Base-by-base conservation (phyloP, 2,329 filamentous ascomycete species). In the Rhytidhysteron rufulum region DNA sequence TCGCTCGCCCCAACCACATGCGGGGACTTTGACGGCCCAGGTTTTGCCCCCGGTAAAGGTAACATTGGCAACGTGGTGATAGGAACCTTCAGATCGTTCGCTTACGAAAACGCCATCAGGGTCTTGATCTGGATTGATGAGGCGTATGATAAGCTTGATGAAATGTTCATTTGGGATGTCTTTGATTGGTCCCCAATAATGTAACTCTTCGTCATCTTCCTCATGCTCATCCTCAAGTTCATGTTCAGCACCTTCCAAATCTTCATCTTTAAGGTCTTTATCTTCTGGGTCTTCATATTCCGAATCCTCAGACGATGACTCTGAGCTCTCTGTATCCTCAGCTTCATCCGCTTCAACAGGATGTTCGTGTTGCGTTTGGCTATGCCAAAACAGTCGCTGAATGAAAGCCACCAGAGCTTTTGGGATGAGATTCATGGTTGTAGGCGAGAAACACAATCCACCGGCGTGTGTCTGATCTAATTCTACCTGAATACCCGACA, bases 11-110 rank as follows among this genome's bases (percentile, higher is more conserved):
- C 32, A 27, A 9, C 25, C 41, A 11, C 31, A 24, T 8, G 36
- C 41, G 7, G 41, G 41, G 3, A 37, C 37, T 4, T 33, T 36
- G 11, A 43, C 20, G 13, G 31, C 34, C n/a, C 39, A 15, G 22
- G 35, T 43, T 8, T 34, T 2, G n/a, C 19, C 32, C 9, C 32
- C 25, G 16, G 16, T n/a, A 11, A 39, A 40, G n/a, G 38, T 13
- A 5, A 43, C 4, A 15, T 40, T 13, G 32, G 24, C 38, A n/a
- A 43, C 32, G 10, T 20, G 17, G 19, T 32, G 38, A 19, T 43
- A 35, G 4, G 10, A 13, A 18, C 41, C 41, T 15, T 31, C 15
- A 21, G n/a, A 16, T 16, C 24, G 38, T 13, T 10, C 25, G 2
- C 30, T 20, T 11, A 40, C 41, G 22, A 17, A 39, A 21, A 39